Conservation (phyloP, 495 filamentous ascomycete species). For the Rhizodiscina lignyota region DNA sequence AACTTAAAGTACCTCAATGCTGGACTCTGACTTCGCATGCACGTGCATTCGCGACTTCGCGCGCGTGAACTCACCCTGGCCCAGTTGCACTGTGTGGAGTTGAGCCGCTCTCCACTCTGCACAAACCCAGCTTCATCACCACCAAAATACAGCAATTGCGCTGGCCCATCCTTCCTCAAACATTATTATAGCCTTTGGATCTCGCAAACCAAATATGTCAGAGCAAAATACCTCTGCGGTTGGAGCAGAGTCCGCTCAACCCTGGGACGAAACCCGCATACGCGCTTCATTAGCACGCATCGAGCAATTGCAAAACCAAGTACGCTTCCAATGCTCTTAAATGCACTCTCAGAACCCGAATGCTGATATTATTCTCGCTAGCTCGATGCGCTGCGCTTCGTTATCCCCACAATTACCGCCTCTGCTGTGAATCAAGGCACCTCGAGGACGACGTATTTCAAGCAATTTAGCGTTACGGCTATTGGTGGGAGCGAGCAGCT, state of each 20-base stretch:
- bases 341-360: not conserved
- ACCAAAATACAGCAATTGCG: not conserved
- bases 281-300: not conserved
- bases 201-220: too few relatives aligned
- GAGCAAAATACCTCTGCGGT: not conserved
- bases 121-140: not conserved
- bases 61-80: too few relatives aligned
- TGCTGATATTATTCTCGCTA: not conserved
- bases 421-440: not conserved
- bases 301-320: slow-evolving; percentile 1
- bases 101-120: not conserved
- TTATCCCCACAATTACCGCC: not conserved
- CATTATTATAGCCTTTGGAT: not conserved
- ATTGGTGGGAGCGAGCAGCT: not conserved
- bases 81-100: not conserved
- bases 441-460: not conserved
- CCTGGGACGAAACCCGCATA: not conserved
- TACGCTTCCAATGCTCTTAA: not conserved
- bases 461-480: not conserved
- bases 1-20: too few relatives aligned
- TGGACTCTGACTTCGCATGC: too few relatives aligned
- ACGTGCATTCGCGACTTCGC: too few relatives aligned
- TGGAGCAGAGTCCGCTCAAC: not conserved
- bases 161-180: not conserved
- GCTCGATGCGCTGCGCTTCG: not conserved